A percentile compares a stretch with the other conserved stretches of the same genome.
These are phyloP conservation scores for Pseudofabraea citricarpa DNA, from an alignment of 2,329 filamentous ascomycete species.

Conservation along the genomic window DNA sequence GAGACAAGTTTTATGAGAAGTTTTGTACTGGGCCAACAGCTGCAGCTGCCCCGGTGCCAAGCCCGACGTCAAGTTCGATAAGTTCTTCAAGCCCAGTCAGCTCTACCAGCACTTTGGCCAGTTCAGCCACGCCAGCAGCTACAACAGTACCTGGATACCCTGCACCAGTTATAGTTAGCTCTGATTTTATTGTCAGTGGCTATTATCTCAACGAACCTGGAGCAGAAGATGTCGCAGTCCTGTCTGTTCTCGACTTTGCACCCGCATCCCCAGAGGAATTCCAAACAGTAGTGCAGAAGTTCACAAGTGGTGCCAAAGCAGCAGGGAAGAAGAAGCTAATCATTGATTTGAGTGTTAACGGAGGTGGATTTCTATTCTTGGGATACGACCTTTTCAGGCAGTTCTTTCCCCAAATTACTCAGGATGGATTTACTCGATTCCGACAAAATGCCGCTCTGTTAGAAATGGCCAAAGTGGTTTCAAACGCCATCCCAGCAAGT, in stretches of 20 bases:
- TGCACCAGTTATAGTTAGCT: constrained; percentile 7
- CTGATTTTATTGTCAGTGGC: constrained; percentile 9
- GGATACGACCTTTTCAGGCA: constrained; percentile 42
- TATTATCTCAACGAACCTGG: constrained; percentile 10
- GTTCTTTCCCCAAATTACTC: constrained; percentile 19
- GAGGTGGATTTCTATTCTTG: constrained; percentile 39
- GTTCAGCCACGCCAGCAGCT: neutral
- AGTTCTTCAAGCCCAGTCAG: too few relatives aligned
- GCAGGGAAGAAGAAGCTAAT: constrained; percentile 50
- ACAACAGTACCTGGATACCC: constrained; percentile 9
- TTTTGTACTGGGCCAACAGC: constrained; percentile 3
- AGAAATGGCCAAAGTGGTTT: constrained; percentile 1
- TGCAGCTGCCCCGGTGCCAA: neutral
- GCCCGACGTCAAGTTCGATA: neutral
- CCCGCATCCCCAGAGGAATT: constrained; percentile 9
- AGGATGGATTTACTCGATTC: constrained; percentile 7
- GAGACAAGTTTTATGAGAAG: constrained; percentile 4
- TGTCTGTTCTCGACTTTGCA: constrained; percentile 7
- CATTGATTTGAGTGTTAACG: constrained; percentile 56
- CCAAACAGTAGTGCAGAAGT: constrained; percentile 16
- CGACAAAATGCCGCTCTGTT: constrained; percentile 4
- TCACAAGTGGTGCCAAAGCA: constrained; percentile 38
- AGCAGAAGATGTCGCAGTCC: constrained; percentile 12
- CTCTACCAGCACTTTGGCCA: neutral
- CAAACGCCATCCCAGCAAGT: constrained; percentile 2